phyloP scores from a whole-genome alignment of 2,329 filamentous ascomycete species.

The Achaetomium macrosporum region DNA sequence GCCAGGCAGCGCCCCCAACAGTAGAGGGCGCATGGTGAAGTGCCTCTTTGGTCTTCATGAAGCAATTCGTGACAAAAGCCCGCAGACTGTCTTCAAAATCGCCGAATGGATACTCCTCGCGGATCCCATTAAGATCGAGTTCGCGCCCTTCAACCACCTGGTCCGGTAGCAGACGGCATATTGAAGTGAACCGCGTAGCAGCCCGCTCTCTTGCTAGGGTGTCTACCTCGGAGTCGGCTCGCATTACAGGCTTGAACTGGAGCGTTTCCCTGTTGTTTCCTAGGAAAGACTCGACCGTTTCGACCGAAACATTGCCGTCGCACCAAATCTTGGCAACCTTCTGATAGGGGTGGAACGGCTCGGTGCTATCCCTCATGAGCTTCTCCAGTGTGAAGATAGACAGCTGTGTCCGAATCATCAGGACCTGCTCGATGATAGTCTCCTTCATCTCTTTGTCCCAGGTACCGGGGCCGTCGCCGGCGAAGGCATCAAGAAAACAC shows the following conservation, averaged over 20 bases:
- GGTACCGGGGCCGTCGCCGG: not conserved
- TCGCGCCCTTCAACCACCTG: not conserved
- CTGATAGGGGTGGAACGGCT: conserved; percentile 10
- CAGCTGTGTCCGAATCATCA: conserved; percentile 23
- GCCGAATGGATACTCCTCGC: conserved; percentile 5
- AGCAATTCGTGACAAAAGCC: conserved; percentile 8
- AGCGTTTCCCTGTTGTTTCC: conserved; percentile 13
- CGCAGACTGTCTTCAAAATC: conserved; percentile 11
- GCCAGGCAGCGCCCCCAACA: not conserved
- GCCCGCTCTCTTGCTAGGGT: conserved; percentile 5
- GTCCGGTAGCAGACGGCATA: conserved; percentile 12
- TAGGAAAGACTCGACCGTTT: conserved; percentile 15
- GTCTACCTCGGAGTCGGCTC: not conserved
- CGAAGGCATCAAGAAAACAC: conserved; percentile 15
- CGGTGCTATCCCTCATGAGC: conserved; percentile 3
- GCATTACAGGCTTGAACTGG: conserved; percentile 9
- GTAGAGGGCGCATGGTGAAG: conserved; percentile 1
- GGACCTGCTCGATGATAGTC: conserved; percentile 10
- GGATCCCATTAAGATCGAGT: conserved; percentile 9
- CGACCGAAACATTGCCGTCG: conserved; percentile 9
- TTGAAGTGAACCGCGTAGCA: conserved; percentile 6
- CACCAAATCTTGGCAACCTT: conserved; percentile 19
- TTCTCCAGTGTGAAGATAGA: conserved; percentile 15
- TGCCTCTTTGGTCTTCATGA: conserved; percentile 6
- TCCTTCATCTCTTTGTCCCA: conserved; percentile 2